Conservation (phyloP, 1,139 yeast species). For the Wickerhamomyces sp. region DNA sequence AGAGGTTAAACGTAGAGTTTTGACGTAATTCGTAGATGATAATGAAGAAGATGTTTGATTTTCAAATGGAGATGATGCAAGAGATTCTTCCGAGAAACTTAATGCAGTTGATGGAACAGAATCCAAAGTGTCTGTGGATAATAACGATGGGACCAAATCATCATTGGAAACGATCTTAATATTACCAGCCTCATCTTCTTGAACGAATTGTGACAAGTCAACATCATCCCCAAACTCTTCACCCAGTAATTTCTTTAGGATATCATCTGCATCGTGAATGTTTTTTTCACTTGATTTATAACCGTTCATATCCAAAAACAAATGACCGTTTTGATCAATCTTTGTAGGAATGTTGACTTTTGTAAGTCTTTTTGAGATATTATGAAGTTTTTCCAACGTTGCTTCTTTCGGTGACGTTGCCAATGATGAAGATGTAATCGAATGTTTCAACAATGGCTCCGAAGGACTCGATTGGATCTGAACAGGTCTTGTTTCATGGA, state of each 20-base stretch:
- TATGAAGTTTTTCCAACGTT: conserved; percentile 61
- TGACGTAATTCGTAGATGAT: conserved; percentile 47
- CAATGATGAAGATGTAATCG: conserved; percentile 20
- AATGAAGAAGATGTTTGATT: conserved; percentile 9
- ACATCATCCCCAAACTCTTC: conserved; percentile 61
- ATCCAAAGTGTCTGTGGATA: conserved; percentile 7
- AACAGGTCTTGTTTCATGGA: conserved; percentile 6
- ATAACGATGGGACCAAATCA: conserved; percentile 8
- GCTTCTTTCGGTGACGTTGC: conserved; percentile 29
- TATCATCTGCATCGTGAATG: conserved; percentile 61
- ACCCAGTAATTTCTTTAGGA: conserved; percentile 64
- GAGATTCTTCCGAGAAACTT: conserved; percentile 13
- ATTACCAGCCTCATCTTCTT: conserved; percentile 68
- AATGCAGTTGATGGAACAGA: conserved; percentile 7
- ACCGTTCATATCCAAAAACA: conserved; percentile 92
- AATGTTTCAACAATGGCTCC: conserved; percentile 9
- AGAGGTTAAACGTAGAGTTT: conserved; percentile 85
- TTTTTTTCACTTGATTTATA: conserved; percentile 84
- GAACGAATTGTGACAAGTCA: conserved; percentile 44
- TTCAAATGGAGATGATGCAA: conserved; percentile 18
- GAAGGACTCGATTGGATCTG: conserved; percentile 8
- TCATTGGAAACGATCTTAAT: conserved; percentile 53
- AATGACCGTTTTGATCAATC: conserved; percentile 84
- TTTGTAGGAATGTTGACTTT: conserved; percentile 81
- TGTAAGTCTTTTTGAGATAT: conserved; percentile 61